phyloP scores from a whole-genome alignment of 768 basidiomycete species.

The Mycena olivaceomarginata region DNA sequence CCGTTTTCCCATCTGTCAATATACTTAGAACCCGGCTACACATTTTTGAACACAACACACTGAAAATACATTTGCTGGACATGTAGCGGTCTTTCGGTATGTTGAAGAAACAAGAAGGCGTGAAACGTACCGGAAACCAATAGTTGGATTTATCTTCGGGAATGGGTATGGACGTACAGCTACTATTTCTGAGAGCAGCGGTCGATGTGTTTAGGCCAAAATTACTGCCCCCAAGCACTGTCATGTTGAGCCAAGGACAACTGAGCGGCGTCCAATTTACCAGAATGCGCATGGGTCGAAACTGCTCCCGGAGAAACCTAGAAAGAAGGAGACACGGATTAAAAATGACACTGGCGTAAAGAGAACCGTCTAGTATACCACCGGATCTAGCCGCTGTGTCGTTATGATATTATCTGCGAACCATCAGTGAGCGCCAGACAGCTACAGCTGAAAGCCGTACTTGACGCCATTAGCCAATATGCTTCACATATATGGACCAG shows the following conservation, averaged over 20 bases:
- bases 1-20: slow-evolving; percentile 41
- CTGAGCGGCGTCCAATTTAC: background rate
- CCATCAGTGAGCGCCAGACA: background rate
- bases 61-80: slow-evolving; percentile 44
- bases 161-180: slow-evolving; percentile 44
- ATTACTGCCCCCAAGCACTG: slow-evolving; percentile 43
- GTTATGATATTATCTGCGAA: slow-evolving; percentile 44
- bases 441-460: slow-evolving; percentile 1
- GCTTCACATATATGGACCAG: slow-evolving; percentile 21
- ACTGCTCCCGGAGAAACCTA: slow-evolving; percentile 36
- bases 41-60: slow-evolving; percentile 17
- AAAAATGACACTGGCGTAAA: background rate
- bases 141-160: slow-evolving; percentile 45
- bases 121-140: slow-evolving; percentile 39
- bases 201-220: slow-evolving; percentile 43
- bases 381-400: slow-evolving; percentile 42
- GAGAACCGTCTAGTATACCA: background rate
- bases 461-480: slow-evolving; percentile 44
- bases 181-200: slow-evolving; percentile 32
- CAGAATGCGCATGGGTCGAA: slow-evolving; percentile 43
- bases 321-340: background rate
- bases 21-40: background rate
- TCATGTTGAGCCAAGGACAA: background rate
- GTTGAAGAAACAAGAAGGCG: background rate
- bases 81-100: background rate